These are phyloP conservation scores for Solanum paucissectum DNA, from an alignment of 257 asterid genomes.

Conservation along the genomic window DNA sequence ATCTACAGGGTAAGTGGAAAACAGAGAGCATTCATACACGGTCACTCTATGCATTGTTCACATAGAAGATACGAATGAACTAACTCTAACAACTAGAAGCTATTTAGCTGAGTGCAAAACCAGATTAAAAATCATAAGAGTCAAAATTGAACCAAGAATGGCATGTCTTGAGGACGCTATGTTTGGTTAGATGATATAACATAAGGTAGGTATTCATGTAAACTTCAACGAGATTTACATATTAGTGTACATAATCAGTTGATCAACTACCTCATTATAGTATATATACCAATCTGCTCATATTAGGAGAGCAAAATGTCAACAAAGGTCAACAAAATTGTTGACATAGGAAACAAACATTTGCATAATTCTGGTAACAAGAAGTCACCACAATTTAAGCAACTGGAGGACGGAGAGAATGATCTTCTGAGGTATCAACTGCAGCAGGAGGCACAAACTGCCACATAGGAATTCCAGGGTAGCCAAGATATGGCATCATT, in stretches of 20 bases:
- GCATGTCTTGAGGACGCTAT: not conserved
- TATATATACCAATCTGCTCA: not conserved
- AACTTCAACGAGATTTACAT: not conserved
- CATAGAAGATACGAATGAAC: not conserved
- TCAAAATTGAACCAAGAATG: not conserved
- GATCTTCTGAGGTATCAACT: constrained; percentile 42
- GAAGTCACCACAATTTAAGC: constrained; percentile 17
- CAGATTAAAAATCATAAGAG: not conserved
- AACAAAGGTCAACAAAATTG: not conserved
- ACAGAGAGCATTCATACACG: not conserved
- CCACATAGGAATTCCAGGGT: constrained; percentile 41
- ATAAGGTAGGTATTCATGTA: not conserved
- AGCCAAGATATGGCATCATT: constrained; percentile 34
- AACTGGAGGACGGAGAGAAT: constrained; percentile 33
- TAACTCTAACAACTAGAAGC: not conserved
- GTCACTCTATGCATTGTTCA: not conserved
- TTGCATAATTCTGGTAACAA: not conserved
- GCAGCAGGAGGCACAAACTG: constrained; percentile 34
- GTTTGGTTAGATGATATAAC: not conserved
- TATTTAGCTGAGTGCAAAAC: not conserved
- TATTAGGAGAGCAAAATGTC: not conserved
- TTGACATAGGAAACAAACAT: constrained; percentile 1
- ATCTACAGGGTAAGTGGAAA: not conserved
- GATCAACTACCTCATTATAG: not conserved
- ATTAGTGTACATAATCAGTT: not conserved